These are phyloP conservation scores for Phyllosticta citriasiana DNA, from an alignment of 2,329 filamentous ascomycete species.

Conservation along the genomic window DNA sequence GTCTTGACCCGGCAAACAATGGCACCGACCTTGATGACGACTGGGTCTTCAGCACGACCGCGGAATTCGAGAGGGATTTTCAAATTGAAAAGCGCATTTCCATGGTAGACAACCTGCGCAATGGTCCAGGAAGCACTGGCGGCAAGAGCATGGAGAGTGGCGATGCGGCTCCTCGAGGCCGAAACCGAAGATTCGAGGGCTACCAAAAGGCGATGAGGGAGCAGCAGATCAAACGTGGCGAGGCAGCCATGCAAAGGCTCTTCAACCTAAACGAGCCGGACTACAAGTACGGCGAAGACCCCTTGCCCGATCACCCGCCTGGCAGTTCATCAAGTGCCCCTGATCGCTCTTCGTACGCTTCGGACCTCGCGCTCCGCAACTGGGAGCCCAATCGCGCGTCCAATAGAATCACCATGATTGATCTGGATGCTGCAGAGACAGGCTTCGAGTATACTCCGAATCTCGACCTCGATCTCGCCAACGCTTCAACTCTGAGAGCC, in stretches of 20 bases:
- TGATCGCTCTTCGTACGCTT: slow-evolving; percentile 20
- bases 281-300: slow-evolving; percentile 43
- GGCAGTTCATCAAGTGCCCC: slow-evolving; percentile 22
- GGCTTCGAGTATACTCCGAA: slow-evolving; percentile 24
- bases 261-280: slow-evolving; percentile 46
- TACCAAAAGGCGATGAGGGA: slow-evolving; percentile 45
- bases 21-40: slow-evolving; percentile 39
- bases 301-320: background rate
- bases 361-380: slow-evolving; percentile 46
- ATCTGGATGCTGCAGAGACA: slow-evolving; percentile 45
- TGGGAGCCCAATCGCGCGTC: slow-evolving; percentile 29
- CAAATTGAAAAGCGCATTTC: slow-evolving; percentile 38
- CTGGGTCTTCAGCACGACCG: slow-evolving; percentile 57
- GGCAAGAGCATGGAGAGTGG: background rate
- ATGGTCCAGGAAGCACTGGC: slow-evolving; percentile 9
- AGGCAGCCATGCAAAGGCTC: slow-evolving; percentile 45
- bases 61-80: slow-evolving; percentile 46
- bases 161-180: background rate
- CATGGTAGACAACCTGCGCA: slow-evolving; percentile 36
- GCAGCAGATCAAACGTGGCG: slow-evolving; percentile 47
- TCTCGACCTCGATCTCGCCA: slow-evolving; percentile 28
- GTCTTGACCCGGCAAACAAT: slow-evolving; percentile 40
- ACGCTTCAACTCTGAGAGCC: slow-evolving; percentile 47
- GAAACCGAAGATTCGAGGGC: slow-evolving; percentile 12
- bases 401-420: slow-evolving; percentile 44